Percentiles rank a stretch among this genome's conserved stretches.
Evolutionary conservation across 164 flowering plant species (phyloP).

Genomic region (Tinospora cordifolia): DNA sequence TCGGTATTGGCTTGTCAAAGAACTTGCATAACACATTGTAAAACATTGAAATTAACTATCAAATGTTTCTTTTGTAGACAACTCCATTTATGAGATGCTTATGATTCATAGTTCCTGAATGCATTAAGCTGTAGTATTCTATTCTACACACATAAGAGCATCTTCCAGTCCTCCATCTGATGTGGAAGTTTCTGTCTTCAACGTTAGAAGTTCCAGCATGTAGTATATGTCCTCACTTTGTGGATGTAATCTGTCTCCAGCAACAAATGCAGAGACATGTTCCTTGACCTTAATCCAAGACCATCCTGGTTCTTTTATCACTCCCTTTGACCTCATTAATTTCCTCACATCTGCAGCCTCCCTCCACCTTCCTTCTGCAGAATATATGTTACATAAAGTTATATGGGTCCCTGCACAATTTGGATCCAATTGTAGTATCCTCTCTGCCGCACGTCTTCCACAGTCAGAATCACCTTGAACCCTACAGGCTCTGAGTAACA

Average conservation of each 20-base stretch:
- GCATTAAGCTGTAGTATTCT: background rate
- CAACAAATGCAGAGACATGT: conserved; percentile 52
- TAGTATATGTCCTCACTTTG: conserved; percentile 44
- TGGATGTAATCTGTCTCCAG: conserved; percentile 61
- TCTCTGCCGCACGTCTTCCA: conserved; percentile 53
- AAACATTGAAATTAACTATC: background rate
- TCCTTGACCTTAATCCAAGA: conserved; percentile 73
- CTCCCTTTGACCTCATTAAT: conserved; percentile 67
- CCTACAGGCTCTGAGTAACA: conserved; percentile 63
- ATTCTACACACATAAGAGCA: background rate
- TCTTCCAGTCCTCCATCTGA: background rate
- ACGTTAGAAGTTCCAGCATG: conserved; percentile 39
- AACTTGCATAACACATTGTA: conserved; percentile 7
- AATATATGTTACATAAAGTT: conserved; percentile 60
- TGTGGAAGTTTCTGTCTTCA: conserved; percentile 20
- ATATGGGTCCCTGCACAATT: conserved; percentile 70
- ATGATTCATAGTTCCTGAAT: no score
- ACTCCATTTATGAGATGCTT: no score
- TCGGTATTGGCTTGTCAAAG: conserved; percentile 44
- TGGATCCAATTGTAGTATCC: conserved; percentile 50
- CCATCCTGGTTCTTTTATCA: conserved; percentile 82
- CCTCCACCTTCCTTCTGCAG: conserved; percentile 62
- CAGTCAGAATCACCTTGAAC: conserved; percentile 61
- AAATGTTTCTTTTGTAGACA: background rate
- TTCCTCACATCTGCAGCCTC: conserved; percentile 69